A percentile compares a stretch with the other conserved stretches of the same genome.
These are phyloP conservation scores for Saturnispora zaruensis DNA, from an alignment of 805 yeast genomes.

Conservation along the genomic window DNA sequence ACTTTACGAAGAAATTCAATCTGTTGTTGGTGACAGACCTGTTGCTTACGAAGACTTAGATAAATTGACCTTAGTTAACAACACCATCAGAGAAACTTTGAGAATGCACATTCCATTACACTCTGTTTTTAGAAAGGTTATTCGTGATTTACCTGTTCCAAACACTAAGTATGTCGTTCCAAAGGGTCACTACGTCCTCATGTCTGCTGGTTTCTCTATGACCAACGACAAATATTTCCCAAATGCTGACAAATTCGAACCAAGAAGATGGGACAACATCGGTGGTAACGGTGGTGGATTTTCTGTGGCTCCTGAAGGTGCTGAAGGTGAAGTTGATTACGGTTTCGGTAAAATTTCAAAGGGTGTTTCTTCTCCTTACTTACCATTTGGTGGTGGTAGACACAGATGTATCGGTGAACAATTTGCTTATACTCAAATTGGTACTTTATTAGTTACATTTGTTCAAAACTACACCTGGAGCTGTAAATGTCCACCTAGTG, in stretches of 20 bases:
- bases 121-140: slow-evolving; percentile 89
- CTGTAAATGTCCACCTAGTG: slow-evolving; percentile 57
- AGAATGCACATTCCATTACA: slow-evolving; percentile 96
- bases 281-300: slow-evolving; percentile 24
- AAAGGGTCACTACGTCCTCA: slow-evolving; percentile 79
- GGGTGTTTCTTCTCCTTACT: slow-evolving; percentile 91
- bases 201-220: slow-evolving; percentile 89
- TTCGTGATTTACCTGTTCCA: slow-evolving; percentile 70
- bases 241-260: slow-evolving; percentile 60
- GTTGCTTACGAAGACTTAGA: slow-evolving; percentile 76
- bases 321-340: slow-evolving; percentile 52
- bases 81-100: slow-evolving; percentile 83
- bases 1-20: slow-evolving; percentile 63
- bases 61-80: slow-evolving; percentile 72
- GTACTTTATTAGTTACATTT: slow-evolving; percentile 68
- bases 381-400: slow-evolving; percentile 99
- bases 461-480: slow-evolving; percentile 75
- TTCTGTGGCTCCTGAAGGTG: slow-evolving; percentile 29
- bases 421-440: slow-evolving; percentile 90
- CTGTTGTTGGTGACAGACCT: slow-evolving; percentile 52
- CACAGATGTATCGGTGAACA: slow-evolving; percentile 99
- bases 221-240: slow-evolving; percentile 73
- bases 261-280: slow-evolving; percentile 72
- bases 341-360: slow-evolving; percentile 96
- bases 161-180: slow-evolving; percentile 77